phyloP scores from a whole-genome alignment of 176 grass and related monocot genomes.

The Zea mays region DNA sequence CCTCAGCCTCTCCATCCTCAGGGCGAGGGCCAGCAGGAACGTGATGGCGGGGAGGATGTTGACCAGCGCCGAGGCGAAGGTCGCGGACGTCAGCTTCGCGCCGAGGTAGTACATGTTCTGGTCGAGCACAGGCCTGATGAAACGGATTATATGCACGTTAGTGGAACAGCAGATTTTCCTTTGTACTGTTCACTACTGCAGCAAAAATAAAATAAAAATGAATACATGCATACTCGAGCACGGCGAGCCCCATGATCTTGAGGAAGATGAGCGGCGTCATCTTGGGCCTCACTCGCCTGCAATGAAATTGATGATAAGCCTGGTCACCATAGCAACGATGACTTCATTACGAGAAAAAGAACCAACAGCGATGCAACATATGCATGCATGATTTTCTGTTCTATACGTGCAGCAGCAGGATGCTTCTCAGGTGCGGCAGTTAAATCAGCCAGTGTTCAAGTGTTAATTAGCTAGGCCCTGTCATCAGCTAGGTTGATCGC shows the following conservation, averaged over 20 bases:
- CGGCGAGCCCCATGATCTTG: slow-evolving; percentile 56
- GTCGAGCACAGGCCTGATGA: slow-evolving; percentile 72
- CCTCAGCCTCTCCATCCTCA: slow-evolving; percentile 65
- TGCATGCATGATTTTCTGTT: too few species aligned
- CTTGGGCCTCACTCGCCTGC: slow-evolving; percentile 64
- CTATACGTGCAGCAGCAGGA: too few species aligned
- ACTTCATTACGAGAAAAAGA: too few species aligned
- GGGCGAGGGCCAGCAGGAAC: slow-evolving; percentile 61
- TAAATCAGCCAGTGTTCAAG: too few species aligned
- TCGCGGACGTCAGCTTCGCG: slow-evolving; percentile 67
- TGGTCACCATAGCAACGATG: too few species aligned
- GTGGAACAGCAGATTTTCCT: neutral
- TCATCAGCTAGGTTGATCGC: too few species aligned
- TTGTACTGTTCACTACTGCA: neutral
- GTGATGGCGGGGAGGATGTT: slow-evolving; percentile 92
- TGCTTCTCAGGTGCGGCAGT: too few species aligned
- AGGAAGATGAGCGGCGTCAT: slow-evolving; percentile 62
- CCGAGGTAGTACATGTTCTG: slow-evolving; percentile 85
- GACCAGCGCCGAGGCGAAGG: slow-evolving; percentile 61
- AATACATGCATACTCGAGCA: slow-evolving; percentile 55
- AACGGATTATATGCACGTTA: neutral
- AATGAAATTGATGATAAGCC: too few species aligned
- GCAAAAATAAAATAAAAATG: neutral
- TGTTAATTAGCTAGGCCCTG: too few species aligned
- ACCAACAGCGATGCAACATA: too few species aligned